phyloP scores from a whole-genome alignment of 257 asterid species.

The Solanum ahanhuiri region DNA sequence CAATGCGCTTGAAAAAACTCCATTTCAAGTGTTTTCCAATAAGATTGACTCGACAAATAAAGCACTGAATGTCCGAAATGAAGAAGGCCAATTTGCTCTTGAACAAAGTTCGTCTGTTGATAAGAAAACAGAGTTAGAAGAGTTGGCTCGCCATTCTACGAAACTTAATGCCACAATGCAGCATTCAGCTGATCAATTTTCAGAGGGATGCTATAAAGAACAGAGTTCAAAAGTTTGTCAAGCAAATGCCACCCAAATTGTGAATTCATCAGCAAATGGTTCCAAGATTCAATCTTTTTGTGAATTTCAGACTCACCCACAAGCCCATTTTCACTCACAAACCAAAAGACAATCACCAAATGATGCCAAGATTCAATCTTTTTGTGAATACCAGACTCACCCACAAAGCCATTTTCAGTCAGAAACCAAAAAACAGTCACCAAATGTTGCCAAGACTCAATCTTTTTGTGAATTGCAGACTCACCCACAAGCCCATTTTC shows the following conservation, averaged over 20 bases:
- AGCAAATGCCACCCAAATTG: not conserved
- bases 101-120: not conserved
- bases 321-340: not conserved
- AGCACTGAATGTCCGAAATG: slow-evolving; percentile 36
- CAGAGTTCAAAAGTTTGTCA: not conserved
- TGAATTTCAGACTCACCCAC: not conserved
- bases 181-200: not conserved
- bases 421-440: not conserved
- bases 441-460: not conserved
- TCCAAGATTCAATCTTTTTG: not conserved
- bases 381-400: not conserved
- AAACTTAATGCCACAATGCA: not conserved
- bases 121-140: not conserved
- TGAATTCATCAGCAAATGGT: not conserved
- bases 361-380: not conserved
- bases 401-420: not conserved
- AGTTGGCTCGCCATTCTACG: not conserved
- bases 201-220: not conserved
- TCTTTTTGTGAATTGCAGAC: not conserved
- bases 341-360: not conserved
- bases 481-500: not conserved
- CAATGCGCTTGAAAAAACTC: slow-evolving; percentile 55
- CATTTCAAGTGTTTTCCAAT: not conserved
- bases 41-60: not conserved
- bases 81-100: slow-evolving; percentile 5